A percentile compares a stretch with the other conserved stretches of the same genome.
These are phyloP conservation scores for Aspergillus funiculosus DNA, from an alignment of 495 filamentous ascomycete genomes.

Conservation along the genomic window DNA sequence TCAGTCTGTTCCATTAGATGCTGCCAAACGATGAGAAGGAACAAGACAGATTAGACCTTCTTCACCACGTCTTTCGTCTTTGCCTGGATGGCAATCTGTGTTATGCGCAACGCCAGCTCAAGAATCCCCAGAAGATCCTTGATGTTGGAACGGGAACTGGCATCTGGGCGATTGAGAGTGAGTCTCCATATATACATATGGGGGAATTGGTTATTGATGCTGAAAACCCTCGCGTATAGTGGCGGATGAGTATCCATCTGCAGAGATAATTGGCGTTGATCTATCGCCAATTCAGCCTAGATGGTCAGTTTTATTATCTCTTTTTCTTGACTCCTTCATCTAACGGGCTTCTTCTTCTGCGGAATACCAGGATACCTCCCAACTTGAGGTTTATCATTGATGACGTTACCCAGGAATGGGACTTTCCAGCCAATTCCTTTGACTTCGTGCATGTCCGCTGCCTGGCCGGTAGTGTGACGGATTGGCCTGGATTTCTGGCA, in stretches of 20 bases:
- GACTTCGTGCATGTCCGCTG: conserved; percentile 35
- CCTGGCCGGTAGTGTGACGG: conserved; percentile 27
- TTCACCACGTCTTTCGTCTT: conserved; percentile 30
- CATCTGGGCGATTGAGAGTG: conserved; percentile 50
- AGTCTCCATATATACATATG: too few species aligned
- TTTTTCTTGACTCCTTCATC: not conserved
- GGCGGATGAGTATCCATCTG: conserved; percentile 6
- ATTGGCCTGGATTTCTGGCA: too few species aligned
- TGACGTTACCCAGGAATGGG: conserved; percentile 31
- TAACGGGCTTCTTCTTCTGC: too few species aligned
- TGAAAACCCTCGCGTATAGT: too few species aligned
- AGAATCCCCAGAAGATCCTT: conserved; percentile 30
- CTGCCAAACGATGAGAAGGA: conserved; percentile 27
- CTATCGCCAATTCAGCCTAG: conserved; percentile 49
- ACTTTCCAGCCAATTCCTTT: conserved; percentile 30
- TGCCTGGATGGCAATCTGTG: conserved; percentile 26
- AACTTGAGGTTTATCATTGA: conserved; percentile 33
- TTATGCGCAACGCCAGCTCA: conserved; percentile 36
- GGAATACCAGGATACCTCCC: too few species aligned
- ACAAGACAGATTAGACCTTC: conserved; percentile 24
- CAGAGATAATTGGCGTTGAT: conserved; percentile 38
- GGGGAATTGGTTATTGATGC: too few species aligned
- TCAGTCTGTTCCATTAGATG: conserved; percentile 3
- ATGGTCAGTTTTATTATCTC: conserved; percentile 21
- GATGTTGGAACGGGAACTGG: conserved; percentile 45